A percentile compares a stretch with the other conserved stretches of the same genome.
Conservation (phyloP, 2,329 filamentous ascomycete genomes). For the Colletotrichum sp. region DNA sequence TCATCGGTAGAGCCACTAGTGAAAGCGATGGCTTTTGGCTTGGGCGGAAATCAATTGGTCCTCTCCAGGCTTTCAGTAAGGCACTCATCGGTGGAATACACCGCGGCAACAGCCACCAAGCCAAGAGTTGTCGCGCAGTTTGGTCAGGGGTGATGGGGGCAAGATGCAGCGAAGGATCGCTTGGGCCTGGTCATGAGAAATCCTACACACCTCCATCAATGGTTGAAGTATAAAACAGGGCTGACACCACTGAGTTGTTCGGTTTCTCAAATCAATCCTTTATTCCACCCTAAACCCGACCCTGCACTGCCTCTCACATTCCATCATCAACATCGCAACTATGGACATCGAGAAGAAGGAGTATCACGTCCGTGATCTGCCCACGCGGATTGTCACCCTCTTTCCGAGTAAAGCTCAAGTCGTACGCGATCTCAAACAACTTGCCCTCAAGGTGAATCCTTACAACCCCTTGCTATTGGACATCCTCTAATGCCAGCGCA, state of each 20-base stretch:
- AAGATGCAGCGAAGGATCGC: neutral
- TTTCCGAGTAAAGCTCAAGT: conserved; percentile 67
- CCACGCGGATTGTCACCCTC: conserved; percentile 66
- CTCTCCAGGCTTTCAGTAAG: neutral
- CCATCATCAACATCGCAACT: neutral
- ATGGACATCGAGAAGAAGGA: conserved; percentile 51
- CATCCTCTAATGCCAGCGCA: conserved; percentile 58
- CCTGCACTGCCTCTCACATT: neutral
- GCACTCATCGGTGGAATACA: neutral
- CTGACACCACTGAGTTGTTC: fast-evolving
- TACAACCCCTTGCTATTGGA: conserved; percentile 40
- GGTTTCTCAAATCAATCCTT: neutral
- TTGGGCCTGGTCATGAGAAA: neutral
- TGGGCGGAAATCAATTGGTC: neutral
- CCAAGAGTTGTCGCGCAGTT: neutral
- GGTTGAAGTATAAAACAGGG: neutral
- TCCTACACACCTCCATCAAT: neutral
- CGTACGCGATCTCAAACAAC: conserved; percentile 61
- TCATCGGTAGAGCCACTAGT: neutral
- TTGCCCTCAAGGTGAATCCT: conserved; percentile 47
- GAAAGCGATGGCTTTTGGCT: neutral
- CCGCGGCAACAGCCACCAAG: neutral
- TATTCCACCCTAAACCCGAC: neutral
- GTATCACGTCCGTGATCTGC: conserved; percentile 61
- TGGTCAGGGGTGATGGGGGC: neutral